Evolutionary conservation across 2,329 filamentous ascomycete genomes (phyloP), one percentile per base, ranked within the genome.

Genomic region (Monosporascus sp.): DNA sequence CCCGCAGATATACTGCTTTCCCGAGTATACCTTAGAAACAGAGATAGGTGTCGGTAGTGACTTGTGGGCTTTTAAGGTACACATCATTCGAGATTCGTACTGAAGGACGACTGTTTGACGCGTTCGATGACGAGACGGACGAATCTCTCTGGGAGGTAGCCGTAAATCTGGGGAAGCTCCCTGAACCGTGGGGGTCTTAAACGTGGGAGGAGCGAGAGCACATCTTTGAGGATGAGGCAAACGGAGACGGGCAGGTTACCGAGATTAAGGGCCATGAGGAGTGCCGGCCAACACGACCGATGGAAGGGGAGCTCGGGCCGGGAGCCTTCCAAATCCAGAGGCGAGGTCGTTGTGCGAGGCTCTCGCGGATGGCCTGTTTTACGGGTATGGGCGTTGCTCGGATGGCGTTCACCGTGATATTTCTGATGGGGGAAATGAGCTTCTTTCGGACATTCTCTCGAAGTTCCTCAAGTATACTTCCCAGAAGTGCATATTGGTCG

Each of bases 51-150:
- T 58, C 0, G 52, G 47, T 0, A 61, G 56, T 1, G 68, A 71
- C 37, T 43, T 70, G 0, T 71, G 69, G 67, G 66, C 68, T 27
- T 62, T 63, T 70, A 3, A 68, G 61, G 0, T 70, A 68, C 24
- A 69, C 65, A 0, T 37, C 71, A 0, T 67, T 68, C 37, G 65
- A 70, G 52, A 69, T 69, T 1, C 62, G 68, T 0, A 57, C 62
- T 0, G 65, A 68, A 1, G 50, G 63, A 4, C 55, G 55, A 0
- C 56, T 72, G 0, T 70, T 70, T 20, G 57, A 63, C 20, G 59
- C 51, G 0, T 61, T 61, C 57, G 62, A 62, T 58, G 59, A 63
- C 27, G 62, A 65, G 5, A 48, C 47, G 1, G 67, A 71, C n/a
- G 65, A 69, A 1, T 43, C 66, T 6, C 27, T 70, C 1, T 52